Base-by-base conservation (phyloP, 805 yeast genomes). In the Ogataea naganishii region DNA sequence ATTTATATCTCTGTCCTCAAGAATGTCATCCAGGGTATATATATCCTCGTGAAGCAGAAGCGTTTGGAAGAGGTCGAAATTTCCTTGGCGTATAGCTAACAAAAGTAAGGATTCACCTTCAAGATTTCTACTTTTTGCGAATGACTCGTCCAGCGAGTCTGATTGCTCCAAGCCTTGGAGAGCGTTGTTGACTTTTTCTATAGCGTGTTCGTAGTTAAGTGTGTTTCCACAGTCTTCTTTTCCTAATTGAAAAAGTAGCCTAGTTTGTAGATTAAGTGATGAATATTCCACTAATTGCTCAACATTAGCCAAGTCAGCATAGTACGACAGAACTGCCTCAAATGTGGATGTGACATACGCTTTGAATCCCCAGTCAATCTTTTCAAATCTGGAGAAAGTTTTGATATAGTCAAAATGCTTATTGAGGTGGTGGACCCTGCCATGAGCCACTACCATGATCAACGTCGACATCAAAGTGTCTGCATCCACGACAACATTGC, bases 321-420 rank as follows among this genome's bases (percentile, higher is more conserved):
- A 59, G 44, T 80, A 89, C 33, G 59, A 72, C 7, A 84, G 45
- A 0, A 83, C 94, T 0, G 86, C 95, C 43, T 86, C 95, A 25
- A 86, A 60, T 5, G 95, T 84, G 26, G 95, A 79, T 10, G 85
- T 40, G 1, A 86, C 77, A 49, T 89, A 89, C 8, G 83, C 94
- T 18, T 70, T 51, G 15, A 71, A 60, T 0, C 95, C 95, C 4
- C 62, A 47, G 24, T 64, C 71, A 6, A 62, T 44, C 23, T 62
- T 63, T n/a, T 53, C 56, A 21, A 53, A 52, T 3, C 57, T 58
- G 14, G 78, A 66, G 44, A 80, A 84, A 23, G 66, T 59, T 37
- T 74, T 72, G 29, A 86, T 66, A 47, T 83, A 85, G 26, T 58
- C 64, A 8, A 88, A 47, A 39, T 81, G 86, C 3, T 72, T 66